These are phyloP conservation scores for Lentinula raphanica DNA, from an alignment of 768 basidiomycete species.

Conservation along the genomic window DNA sequence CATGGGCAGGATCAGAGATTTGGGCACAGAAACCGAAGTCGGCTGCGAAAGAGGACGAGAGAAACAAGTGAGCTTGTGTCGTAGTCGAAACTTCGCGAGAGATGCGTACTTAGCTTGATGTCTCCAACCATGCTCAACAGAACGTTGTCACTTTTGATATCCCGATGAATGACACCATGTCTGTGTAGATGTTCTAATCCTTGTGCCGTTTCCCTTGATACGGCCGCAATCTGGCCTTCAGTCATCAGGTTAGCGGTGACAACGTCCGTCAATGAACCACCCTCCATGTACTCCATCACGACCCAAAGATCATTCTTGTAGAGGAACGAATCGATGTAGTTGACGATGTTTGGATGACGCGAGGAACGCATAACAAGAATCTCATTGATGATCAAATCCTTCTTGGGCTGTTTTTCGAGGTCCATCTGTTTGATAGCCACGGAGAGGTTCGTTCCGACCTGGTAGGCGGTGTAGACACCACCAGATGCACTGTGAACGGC, in stretches of 20 bases:
- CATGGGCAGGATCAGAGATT: constrained; percentile 81
- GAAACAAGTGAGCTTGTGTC: background rate
- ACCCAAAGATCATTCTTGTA: constrained; percentile 99
- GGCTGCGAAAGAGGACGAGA: constrained; percentile 40
- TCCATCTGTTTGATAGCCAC: constrained; percentile 99
- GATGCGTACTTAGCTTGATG: constrained; percentile 89
- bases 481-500: constrained; percentile 75
- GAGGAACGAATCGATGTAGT: constrained; percentile 97
- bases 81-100: constrained; percentile 4
- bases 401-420: constrained; percentile 98
- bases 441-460: constrained; percentile 88
- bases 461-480: constrained; percentile 97
- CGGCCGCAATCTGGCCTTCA: constrained; percentile 97
- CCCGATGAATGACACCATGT: constrained; percentile 96
- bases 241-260: constrained; percentile 96
- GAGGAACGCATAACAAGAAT: constrained; percentile 95
- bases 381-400: constrained; percentile 99
- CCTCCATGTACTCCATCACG: constrained; percentile 99
- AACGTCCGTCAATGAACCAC: constrained; percentile 90
- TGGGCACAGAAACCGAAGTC: constrained; percentile 99
- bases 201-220: constrained; percentile 87
- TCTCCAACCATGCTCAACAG: constrained; percentile 89
- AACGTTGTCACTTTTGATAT: constrained; percentile 99
- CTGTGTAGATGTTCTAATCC: constrained; percentile 92
- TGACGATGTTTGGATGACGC: constrained; percentile 98